These are phyloP conservation scores for Tuber melanosporum DNA, from an alignment of 495 filamentous ascomycete species.

Conservation along the genomic window DNA sequence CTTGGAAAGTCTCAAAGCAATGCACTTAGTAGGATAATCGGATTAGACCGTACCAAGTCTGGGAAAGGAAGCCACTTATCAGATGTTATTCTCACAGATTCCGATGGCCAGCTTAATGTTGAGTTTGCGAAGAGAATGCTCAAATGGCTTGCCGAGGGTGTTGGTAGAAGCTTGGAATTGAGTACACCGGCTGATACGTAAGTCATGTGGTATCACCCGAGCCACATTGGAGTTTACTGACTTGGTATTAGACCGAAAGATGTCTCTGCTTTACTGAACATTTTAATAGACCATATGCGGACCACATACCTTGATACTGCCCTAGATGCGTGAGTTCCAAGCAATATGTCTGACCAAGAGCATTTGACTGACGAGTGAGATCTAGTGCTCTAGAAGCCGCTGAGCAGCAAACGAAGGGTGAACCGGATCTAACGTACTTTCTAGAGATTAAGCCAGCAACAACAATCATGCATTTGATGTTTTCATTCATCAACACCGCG, in stretches of 20 bases:
- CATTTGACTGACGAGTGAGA: background rate
- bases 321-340: constrained; percentile 60
- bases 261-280: constrained; percentile 73
- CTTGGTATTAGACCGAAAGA: constrained; percentile 60
- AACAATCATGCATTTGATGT: constrained; percentile 85
- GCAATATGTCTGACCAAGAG: background rate
- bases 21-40: constrained; percentile 38
- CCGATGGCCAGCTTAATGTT: constrained; percentile 76
- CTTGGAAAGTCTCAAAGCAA: constrained; percentile 41
- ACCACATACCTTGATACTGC: constrained; percentile 92
- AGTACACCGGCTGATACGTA: constrained; percentile 71
- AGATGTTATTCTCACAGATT: constrained; percentile 82
- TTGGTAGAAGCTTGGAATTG: constrained; percentile 85
- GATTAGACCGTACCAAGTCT: constrained; percentile 39
- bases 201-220: background rate
- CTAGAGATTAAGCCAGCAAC: constrained; percentile 70
- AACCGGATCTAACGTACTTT: constrained; percentile 84
- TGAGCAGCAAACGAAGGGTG: constrained; percentile 69
- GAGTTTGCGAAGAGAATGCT: constrained; percentile 92
- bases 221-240: background rate
- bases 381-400: constrained; percentile 61
- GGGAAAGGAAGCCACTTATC: constrained; percentile 29
- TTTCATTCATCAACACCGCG: constrained; percentile 79
- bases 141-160: constrained; percentile 93
- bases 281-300: constrained; percentile 82